Evolutionary conservation across 257 asterid species (phyloP).

Genomic region (Osmanthus fragrans): DNA sequence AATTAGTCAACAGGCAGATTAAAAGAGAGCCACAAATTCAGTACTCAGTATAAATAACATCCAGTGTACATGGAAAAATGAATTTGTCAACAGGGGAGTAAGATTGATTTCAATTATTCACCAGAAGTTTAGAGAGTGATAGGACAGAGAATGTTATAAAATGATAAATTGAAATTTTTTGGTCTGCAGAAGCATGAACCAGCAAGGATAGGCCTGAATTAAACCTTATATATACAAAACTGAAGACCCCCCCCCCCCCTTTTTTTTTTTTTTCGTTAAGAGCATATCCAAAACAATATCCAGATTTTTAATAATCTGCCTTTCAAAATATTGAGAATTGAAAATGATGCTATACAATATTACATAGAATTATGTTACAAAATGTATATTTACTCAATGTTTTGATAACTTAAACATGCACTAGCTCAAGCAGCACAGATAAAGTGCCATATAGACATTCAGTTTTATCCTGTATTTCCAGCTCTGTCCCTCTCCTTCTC

Average conservation of each 20-base stretch:
- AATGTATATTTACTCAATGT: not conserved
- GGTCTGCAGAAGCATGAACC: constrained; percentile 4
- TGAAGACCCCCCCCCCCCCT: not conserved
- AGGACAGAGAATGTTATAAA: not conserved
- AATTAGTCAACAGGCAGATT: not conserved
- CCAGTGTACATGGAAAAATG: not conserved
- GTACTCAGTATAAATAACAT: not conserved
- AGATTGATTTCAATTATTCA: not conserved
- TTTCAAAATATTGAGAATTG: constrained; percentile 2
- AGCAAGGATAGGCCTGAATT: constrained; percentile 10
- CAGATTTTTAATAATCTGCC: not conserved
- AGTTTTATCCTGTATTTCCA: not conserved
- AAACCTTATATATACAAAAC: constrained; percentile 6
- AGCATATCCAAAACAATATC: not conserved
- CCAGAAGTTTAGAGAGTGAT: not conserved
- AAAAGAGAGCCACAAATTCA: not conserved
- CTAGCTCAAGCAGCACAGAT: not conserved
- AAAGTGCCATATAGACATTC: not conserved
- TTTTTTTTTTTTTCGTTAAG: not conserved
- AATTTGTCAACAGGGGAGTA: not conserved
- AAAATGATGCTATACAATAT: not conserved
- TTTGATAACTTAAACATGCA: not conserved
- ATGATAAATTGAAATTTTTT: not conserved
- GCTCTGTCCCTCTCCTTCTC: not conserved
- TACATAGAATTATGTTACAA: not conserved